Base-by-base conservation (phyloP, 306 rosid genomes). In the Vachellia collinsii region DNA sequence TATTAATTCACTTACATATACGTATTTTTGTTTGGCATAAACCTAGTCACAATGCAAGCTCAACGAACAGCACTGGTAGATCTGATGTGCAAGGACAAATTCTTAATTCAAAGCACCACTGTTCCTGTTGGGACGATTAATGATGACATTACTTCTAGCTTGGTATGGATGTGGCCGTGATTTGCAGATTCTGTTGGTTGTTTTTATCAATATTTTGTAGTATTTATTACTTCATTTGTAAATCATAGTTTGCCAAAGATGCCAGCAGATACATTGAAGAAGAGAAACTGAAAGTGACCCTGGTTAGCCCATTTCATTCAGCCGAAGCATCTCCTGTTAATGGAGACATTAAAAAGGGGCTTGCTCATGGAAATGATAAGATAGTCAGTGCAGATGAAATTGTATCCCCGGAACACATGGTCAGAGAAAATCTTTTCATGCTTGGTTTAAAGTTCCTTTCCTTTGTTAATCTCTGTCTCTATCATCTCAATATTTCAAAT, bases 21-120 rank as follows among this genome's bases (percentile, higher is more conserved):
- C 48, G 14, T 65, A 34, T 47, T 77, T 10, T 47, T 70, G 39
- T 80, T 70, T 69, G 77, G 62, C 86, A 76, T 88, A 58, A 48
- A 85, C 72, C 70, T 64, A 95, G 99, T 95, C 83, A 89, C 84
- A 69, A 93, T 90, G 99, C 99, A 93, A 91, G 91, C 93, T 68
- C 95, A 72, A 74, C 80, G 80, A 78, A 82, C 74, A 51, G 81
- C 78, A 71, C 92, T 90, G 3, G 81, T 64, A 42, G 99, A 93
- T 83, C 51, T 91, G 88, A 92, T 80, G 39, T 93, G 97, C 89
- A 93, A 78, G 79, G 99, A 95, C 81, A 95, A 95, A 90, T 95
- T 95, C 79, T 86, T 95, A 87, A 85, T 95, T 80, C 99, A 91
- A 79, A 87, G 99, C 86, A 91, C 91, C 65, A 42, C 80, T 48